Evolutionary conservation across 2,329 filamentous ascomycete genomes (phyloP), one percentile per base, ranked within the genome.

Genomic region (Penicillium sp.): DNA sequence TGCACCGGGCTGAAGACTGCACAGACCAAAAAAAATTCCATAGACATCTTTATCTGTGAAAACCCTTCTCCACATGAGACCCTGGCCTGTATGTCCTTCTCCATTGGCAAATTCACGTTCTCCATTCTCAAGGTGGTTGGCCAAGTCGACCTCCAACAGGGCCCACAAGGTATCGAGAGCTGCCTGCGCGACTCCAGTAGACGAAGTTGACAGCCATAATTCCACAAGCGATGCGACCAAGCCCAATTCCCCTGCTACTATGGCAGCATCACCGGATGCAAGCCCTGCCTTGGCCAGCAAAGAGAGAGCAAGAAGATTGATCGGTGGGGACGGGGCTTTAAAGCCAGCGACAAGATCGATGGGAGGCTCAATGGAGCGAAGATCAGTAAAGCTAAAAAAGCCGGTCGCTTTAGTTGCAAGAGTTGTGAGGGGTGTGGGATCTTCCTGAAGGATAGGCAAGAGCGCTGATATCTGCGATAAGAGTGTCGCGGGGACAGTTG

Each of bases 11-110:
- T 72, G 71, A 43, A 81, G 70, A 59, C 79, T 82, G 64, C 82
- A 86, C 51, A 81, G 75, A 29, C 80, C 78, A 70, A 85, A 88
- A 31, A 87, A 74, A 8, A 80, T 73, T 1, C 75, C 75, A 62
- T 86, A 86, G 7, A 87, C 79, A 64, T 86, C 79, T 56, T 77
- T 80, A 60, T 88, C 86, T 2, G 79, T 78, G 63, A 88, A 87
- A 1, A 88, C 63, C 19, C 86, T 80, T 65, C 84, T 81, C 85
- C 85, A 87, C 65, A 88, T 76, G 1, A 86, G 71, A 0, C 81
- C 82, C 60, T 82, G 80, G 4, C 80, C 79, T 64, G 58, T 62
- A 50, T 64, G 65, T 8, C 55, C 52, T 13, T 68, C 66, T 35
- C 67, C 63, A 9, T 54, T 46, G 3, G 56, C 58, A 45, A 61